Conservation (phyloP, 257 asterid genomes). For the Nicotiana benthamiana region DNA sequence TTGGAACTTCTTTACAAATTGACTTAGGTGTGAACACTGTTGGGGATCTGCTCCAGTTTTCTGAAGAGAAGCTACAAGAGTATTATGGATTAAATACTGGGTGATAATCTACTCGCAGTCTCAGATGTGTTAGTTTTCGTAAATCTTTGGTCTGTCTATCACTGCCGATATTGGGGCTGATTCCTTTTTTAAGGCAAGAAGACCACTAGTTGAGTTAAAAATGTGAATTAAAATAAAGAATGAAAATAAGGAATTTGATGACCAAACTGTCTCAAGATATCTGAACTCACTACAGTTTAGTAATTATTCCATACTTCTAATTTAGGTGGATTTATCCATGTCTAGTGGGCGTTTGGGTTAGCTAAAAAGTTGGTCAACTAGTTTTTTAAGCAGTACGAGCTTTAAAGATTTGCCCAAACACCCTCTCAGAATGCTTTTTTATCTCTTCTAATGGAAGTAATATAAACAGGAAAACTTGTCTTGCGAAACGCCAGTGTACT, state of each 20-base stretch:
- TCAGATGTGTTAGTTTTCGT: background rate
- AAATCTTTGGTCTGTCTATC: background rate
- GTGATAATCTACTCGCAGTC: conserved; percentile 31
- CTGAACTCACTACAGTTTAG: background rate
- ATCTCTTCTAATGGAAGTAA: background rate
- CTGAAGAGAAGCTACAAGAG: conserved; percentile 83
- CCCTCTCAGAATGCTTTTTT: background rate
- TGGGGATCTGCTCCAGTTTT: conserved; percentile 80
- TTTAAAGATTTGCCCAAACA: background rate
- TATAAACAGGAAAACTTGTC: background rate
- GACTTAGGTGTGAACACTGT: conserved; percentile 77
- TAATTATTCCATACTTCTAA: background rate
- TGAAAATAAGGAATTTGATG: background rate
- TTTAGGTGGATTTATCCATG: background rate
- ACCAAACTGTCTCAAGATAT: background rate
- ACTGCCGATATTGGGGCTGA: background rate
- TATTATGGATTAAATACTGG: conserved; percentile 84
- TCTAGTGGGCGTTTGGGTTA: background rate
- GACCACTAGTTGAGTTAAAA: background rate
- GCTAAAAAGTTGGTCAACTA: background rate
- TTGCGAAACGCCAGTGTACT: background rate
- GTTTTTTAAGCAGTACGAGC: background rate
- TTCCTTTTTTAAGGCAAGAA: background rate
- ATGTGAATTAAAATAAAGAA: background rate
- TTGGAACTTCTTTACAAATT: conserved; percentile 73